A percentile compares a stretch with the other conserved stretches of the same genome.
phyloP scores from a whole-genome alignment of 164 flowering plant genomes.

The Platanus orientalis region DNA sequence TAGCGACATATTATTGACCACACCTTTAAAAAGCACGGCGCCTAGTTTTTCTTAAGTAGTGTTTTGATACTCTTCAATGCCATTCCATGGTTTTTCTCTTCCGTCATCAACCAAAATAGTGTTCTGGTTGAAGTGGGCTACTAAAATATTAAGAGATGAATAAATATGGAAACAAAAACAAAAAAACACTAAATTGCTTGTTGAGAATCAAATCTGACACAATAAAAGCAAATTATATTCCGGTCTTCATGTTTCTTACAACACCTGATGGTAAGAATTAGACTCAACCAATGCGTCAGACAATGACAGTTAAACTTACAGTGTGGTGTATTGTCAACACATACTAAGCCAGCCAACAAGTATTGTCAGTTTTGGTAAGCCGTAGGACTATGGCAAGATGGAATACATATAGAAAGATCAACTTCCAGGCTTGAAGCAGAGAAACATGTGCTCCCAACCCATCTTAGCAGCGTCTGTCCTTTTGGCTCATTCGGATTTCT shows the following conservation, averaged over 20 bases:
- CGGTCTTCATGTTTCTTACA: neutral
- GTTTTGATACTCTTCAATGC: no score
- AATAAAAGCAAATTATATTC: neutral
- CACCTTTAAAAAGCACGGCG: neutral
- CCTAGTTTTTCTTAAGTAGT: neutral
- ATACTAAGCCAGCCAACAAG: neutral
- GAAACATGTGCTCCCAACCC: neutral
- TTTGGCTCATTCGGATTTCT: neutral
- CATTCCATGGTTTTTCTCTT: neutral
- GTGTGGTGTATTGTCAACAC: neutral
- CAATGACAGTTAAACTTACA: neutral
- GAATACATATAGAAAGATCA: neutral
- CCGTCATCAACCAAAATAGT: neutral
- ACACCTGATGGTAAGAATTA: neutral
- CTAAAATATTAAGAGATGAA: neutral
- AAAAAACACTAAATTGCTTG: neutral
- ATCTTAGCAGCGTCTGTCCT: constrained; percentile 5
- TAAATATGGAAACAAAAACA: neutral
- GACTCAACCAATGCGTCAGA: neutral
- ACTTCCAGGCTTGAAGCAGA: neutral
- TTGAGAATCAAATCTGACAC: neutral
- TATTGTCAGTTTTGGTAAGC: neutral
- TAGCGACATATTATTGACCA: neutral
- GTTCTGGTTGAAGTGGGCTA: neutral
- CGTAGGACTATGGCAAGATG: neutral